Conservation (phyloP, 495 filamentous ascomycete genomes). For the Terfezia claveryi region DNA sequence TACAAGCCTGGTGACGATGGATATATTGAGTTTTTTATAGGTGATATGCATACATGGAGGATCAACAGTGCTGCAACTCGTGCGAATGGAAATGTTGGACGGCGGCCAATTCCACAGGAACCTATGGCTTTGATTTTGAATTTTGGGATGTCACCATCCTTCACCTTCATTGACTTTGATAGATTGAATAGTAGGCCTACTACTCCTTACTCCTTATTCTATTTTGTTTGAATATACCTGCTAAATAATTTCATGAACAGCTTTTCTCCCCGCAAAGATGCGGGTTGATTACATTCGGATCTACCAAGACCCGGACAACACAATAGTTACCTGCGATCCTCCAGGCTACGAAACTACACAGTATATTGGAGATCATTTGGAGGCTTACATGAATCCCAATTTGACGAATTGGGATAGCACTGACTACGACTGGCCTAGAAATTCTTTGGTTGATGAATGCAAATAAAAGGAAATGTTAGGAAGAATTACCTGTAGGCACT, state of each 20-base stretch:
- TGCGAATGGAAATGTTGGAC: conserved; percentile 54
- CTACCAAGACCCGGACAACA: conserved; percentile 39
- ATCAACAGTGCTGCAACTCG: conserved; percentile 41
- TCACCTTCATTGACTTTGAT: conserved; percentile 36
- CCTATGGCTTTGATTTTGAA: conserved; percentile 50
- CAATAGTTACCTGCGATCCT: conserved; percentile 49
- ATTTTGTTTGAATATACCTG: too few species aligned
- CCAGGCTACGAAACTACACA: conserved; percentile 42
- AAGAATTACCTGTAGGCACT: too few species aligned
- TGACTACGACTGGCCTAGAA: conserved; percentile 27
- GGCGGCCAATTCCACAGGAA: conserved; percentile 44
- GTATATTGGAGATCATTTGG: conserved; percentile 45
- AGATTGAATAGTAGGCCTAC: conserved; percentile 20
- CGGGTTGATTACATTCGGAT: conserved; percentile 55
- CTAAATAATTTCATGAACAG: background rate
- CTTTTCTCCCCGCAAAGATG: conserved; percentile 46
- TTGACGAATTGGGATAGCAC: conserved; percentile 35
- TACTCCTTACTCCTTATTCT: too few species aligned
- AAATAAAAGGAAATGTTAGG: too few species aligned
- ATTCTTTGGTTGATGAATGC: conserved; percentile 28
- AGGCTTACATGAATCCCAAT: conserved; percentile 43
- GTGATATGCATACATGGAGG: conserved; percentile 41
- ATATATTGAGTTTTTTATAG: conserved; percentile 46
- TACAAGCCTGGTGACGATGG: conserved; percentile 43
- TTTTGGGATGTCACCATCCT: conserved; percentile 49